These are phyloP conservation scores for Saccharomycopsis javanensis DNA, from an alignment of 805 yeast species.

Conservation along the genomic window DNA sequence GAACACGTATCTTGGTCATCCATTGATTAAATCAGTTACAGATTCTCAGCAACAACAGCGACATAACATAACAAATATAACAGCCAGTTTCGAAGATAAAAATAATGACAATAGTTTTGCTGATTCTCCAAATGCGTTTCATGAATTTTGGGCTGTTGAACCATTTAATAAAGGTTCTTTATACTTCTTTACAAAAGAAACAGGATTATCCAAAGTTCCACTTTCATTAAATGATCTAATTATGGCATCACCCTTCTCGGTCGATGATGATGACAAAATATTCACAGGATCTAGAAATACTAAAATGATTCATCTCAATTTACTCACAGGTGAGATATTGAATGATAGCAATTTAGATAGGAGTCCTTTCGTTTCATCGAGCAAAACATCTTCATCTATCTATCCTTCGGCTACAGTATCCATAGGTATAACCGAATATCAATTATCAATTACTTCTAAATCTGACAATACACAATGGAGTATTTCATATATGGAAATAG, in stretches of 20 bases:
- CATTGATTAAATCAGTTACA: slow-evolving; percentile 6
- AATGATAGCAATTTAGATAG: slow-evolving; percentile 1
- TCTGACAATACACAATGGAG: slow-evolving; percentile 57
- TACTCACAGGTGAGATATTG: slow-evolving; percentile 62
- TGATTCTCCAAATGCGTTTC: slow-evolving; percentile 7
- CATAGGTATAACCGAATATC: slow-evolving; percentile 65
- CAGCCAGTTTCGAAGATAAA: not conserved
- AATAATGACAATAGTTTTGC: not conserved
- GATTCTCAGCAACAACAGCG: not conserved
- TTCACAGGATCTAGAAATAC: slow-evolving; percentile 82
- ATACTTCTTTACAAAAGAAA: slow-evolving; percentile 64
- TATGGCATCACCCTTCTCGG: slow-evolving; percentile 76
- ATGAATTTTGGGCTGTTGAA: slow-evolving; percentile 75
- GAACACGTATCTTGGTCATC: slow-evolving; percentile 13
- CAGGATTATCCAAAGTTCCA: slow-evolving; percentile 75
- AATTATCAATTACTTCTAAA: slow-evolving; percentile 66
- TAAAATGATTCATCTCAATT: slow-evolving; percentile 63
- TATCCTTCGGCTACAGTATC: slow-evolving; percentile 29
- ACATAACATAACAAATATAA: not conserved
- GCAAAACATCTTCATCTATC: slow-evolving; percentile 22
- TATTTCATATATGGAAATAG: slow-evolving; percentile 82
- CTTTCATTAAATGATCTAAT: slow-evolving; percentile 71
- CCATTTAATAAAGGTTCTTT: slow-evolving; percentile 80
- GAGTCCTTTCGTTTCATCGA: not conserved
- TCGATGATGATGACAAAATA: slow-evolving; percentile 65